Evolutionary conservation across 106 monocot genomes (phyloP).

Genomic region (Platanthera guangdongensis): DNA sequence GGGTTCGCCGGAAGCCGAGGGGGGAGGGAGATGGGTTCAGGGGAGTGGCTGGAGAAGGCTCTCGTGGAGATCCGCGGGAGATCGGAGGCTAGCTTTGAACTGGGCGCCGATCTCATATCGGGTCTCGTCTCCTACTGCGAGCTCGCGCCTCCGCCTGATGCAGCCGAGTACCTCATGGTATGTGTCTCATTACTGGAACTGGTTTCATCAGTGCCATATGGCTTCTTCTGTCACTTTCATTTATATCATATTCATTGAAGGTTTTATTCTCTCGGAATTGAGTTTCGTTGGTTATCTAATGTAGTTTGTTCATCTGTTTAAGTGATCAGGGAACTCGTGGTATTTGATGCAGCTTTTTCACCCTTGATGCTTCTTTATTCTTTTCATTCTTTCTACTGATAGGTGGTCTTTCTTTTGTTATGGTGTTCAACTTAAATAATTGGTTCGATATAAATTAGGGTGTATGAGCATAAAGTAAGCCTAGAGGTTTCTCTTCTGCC

Average conservation of each 20-base stretch:
- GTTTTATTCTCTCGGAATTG: not conserved
- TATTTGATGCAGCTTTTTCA: not conserved
- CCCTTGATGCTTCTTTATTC: not conserved
- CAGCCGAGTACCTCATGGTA: constrained; percentile 80
- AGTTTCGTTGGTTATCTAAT: not conserved
- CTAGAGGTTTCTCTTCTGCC: too few relatives aligned
- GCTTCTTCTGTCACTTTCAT: not conserved
- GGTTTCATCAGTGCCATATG: not conserved
- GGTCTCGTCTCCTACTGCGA: constrained; percentile 99
- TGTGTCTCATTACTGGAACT: not conserved
- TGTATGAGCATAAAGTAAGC: too few relatives aligned
- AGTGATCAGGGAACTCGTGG: not conserved
- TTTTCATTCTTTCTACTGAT: not conserved
- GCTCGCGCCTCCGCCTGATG: constrained; percentile 81
- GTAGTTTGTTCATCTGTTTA: not conserved
- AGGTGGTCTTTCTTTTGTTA: not conserved
- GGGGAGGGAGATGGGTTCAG: constrained; percentile 24
- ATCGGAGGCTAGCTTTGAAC: constrained; percentile 36
- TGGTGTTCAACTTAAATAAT: not conserved
- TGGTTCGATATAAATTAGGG: not conserved
- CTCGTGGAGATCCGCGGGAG: constrained; percentile 49
- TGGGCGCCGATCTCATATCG: constrained; percentile 77
- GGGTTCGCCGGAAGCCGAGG: not conserved
- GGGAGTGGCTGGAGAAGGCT: constrained; percentile 84
- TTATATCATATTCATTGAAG: not conserved